Base-by-base conservation (phyloP, 495 filamentous ascomycete species). In the Annulohypoxylon nitens region DNA sequence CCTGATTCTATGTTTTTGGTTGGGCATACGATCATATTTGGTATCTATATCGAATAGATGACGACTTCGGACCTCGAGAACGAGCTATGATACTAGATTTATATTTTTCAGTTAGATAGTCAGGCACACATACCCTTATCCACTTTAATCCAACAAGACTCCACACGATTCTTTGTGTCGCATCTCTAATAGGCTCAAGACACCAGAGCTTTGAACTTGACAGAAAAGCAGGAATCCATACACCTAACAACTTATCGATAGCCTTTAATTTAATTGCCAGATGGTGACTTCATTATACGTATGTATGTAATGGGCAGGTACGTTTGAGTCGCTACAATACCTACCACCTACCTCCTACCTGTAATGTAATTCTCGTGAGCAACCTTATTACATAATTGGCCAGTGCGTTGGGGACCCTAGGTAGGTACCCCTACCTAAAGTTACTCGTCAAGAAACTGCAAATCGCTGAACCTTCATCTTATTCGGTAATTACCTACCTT, bases 371-470 rank as follows among this genome's bases (percentile, higher is more conserved):
- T 59, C 41, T 33, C 33, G 51, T 34, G 51, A 34, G n/a, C 20
- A 23, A 45, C n/a, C 30, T 16, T 30, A 16, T 26, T 61, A 30
- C 25, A 7, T 53, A 50, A 71, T 55, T 69, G 67, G 59, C 26
- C 60, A 67, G 55, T 67, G 64, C 64, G 54, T 62, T 20, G 18
- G 16, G 5, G 25, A 34, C 16, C 51, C 51, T 33, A 33, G 33
- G 10, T 23, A 30, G 30, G 11, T n/a, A 2, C 39, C 12, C n/a
- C 43, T 47, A 47, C 43, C 43, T 30, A 30, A 30, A 30, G 3
- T 30, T 6, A 30, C 30, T 30, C 3, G 30, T 30, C 5, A 30
- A 30, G 30, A 30, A 30, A 6, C 30, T 30, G 30, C 30, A 30
- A 30, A 30, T 30, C 30, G 3, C 30, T 30, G 5, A 30, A 30